Base-by-base conservation (phyloP, 257 asterid species). In the Capsicum pubescens region DNA sequence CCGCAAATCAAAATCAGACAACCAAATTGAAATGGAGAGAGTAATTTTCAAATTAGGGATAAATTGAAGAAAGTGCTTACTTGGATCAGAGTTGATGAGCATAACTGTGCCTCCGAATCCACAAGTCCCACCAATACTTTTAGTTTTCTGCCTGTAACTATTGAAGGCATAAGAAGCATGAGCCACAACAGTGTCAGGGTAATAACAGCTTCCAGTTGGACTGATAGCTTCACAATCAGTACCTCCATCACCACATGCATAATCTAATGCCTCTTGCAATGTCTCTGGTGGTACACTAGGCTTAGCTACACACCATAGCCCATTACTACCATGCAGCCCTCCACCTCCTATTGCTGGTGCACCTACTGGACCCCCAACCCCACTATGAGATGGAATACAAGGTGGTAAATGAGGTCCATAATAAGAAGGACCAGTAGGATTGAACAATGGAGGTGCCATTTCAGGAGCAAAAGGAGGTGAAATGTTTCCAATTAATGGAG, bases 151-250 rank as follows among this genome's bases (percentile, higher is more conserved):
- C 98, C 98, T 94, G 71, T 94, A 93, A 74, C 92, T 93, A 84
- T 96, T 96, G 89, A 94, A 96, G 42, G 99, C 98, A 61, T 91
- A 93, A 2, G 99, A 96, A 39, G 98, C 98, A 84, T 94, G 99
- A 0, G 97, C 97, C 55, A 94, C 94, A 48, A 94, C 70, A 1
- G 89, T 87, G 59, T 91, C 93, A 3, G 99, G 99, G 85, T 36
- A 88, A 84, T 89, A 90, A 84, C 99, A 96, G 46, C 86, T 89
- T 16, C 98, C 98, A 10, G 67, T 89, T 12, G 92, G 89, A 77
- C 78, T 78, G 16, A 96, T 93, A 12, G 92, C 94, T 17, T 87
- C 97, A 76, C 99, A 96, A 72, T 92, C 95, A 4, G 91, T 98
- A 4, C 87, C 95, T 12, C 98, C 98, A 79, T 93, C 94, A 57